phyloP scores from a whole-genome alignment of 2,329 filamentous ascomycete genomes.

The Ceratocystis papillata region DNA sequence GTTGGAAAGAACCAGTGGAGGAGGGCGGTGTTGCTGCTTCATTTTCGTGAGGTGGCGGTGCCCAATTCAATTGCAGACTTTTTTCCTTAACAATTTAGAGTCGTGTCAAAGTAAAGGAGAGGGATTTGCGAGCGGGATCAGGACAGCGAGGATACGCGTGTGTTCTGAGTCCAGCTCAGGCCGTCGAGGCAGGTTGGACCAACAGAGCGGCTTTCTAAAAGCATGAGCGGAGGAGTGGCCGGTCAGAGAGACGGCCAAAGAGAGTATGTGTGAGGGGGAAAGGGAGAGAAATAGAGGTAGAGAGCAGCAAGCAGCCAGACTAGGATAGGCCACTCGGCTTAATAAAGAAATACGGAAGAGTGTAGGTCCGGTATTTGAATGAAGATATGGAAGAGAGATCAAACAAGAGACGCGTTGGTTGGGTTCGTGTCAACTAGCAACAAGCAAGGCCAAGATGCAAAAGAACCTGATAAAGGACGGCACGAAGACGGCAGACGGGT shows the following conservation, averaged over 20 bases:
- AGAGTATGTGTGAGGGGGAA: background rate
- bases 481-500: background rate
- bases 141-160: background rate
- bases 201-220: conserved; percentile 5
- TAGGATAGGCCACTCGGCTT: background rate
- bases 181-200: conserved; percentile 8
- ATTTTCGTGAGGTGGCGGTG: background rate
- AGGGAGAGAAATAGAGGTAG: background rate
- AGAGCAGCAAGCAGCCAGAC: background rate
- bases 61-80: too few relatives aligned
- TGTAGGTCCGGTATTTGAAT: too few relatives aligned
- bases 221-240: background rate
- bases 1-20: conserved; percentile 2
- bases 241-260: background rate
- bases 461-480: background rate
- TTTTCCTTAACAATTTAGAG: too few relatives aligned
- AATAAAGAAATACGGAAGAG: background rate
- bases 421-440: background rate
- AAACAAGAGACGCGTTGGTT: background rate
- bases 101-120: background rate
- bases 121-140: background rate
- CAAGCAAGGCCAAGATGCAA: background rate
- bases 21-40: conserved; percentile 15
- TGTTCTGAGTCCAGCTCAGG: conserved; percentile 18
- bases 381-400: background rate